Base-by-base conservation (phyloP, 306 rosid species). In the Canavalia ensiformis region DNA sequence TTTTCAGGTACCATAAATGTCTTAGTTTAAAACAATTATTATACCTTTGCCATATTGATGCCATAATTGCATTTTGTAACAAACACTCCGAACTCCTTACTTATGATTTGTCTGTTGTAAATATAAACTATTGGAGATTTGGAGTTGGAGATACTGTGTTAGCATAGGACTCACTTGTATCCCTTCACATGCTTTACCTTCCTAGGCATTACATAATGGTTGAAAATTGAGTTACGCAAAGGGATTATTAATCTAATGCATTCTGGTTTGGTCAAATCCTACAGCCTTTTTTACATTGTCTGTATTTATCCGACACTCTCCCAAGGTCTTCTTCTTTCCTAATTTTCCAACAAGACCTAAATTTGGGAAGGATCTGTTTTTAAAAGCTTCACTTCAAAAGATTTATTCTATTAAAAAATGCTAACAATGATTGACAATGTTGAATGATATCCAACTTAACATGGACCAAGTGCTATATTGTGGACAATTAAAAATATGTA, bases 1-100 rank as follows among this genome's bases (percentile, higher is more conserved):
- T 87, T 95, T 92, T 87, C 98, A 95, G 98, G 98, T 95, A 87
- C 60, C 76, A 58, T 72, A 66, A 71, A 73, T 49, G 58, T 33
- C 77, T 28, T 58, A 5, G 35, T 54, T 67, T 59, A 13, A 2
- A 8, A 46, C 64, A 39, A 3, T 25, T 75, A 60, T 65, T 72
- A 49, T 72, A 51, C 33, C 39, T 57, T 69, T 77, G 70, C 60
- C 12, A 52, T 60, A 72, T 73, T 42, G 72, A 45, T 42, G 10
- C 9, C 18, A 10, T 64, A 33, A 39, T 47, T 82, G 8, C 29
- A 56, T 76, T 74, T 69, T 28, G 45, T 78, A 56, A 33, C 10
- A 30, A 46, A 45, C 74, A 77, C 75, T 45, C 68, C 31, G 13
- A 42, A 52, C 29, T 69, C 59, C 30, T 25, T 79, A 13, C 18